A percentile compares a stretch with the other conserved stretches of the same genome.
Conservation (phyloP, 768 basidiomycete genomes). For the Pholiota molesta region DNA sequence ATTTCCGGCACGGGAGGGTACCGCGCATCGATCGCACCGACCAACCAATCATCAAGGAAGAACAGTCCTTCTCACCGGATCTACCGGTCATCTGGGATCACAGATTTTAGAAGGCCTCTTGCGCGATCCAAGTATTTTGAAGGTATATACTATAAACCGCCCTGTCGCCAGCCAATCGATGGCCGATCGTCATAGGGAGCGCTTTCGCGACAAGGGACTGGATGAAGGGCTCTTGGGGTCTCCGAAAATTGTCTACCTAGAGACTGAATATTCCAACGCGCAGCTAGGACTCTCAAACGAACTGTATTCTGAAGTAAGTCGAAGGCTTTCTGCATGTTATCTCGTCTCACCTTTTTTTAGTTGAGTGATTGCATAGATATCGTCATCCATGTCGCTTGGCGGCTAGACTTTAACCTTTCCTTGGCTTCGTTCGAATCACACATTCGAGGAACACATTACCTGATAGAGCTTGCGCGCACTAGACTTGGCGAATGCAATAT, state of each 20-base stretch:
- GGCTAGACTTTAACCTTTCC: slow-evolving; percentile 5
- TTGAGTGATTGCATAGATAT: slow-evolving; percentile 3
- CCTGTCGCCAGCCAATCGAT: background rate
- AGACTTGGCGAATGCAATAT: background rate
- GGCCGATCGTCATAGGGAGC: background rate
- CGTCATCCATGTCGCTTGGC: slow-evolving; percentile 5
- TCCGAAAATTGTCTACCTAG: background rate
- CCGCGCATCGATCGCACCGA: background rate
- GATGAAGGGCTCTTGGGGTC: background rate
- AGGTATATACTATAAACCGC: slow-evolving; percentile 1
- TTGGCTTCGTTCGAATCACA: slow-evolving; percentile 3
- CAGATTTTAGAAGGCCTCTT: slow-evolving; percentile 2
- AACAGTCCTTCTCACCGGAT: slow-evolving; percentile 5
- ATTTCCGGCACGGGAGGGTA: background rate
- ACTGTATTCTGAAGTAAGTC: background rate
- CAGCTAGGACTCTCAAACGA: background rate
- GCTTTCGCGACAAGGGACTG: background rate
- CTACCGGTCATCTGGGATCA: slow-evolving; percentile 9
- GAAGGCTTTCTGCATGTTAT: background rate
- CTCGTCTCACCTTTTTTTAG: background rate
- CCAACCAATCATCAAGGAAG: background rate
- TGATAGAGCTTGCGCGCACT: slow-evolving; percentile 3
- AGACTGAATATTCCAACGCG: background rate
- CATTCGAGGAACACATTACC: slow-evolving; percentile 1
- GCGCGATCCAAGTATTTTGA: background rate